phyloP scores from a whole-genome alignment of 2,329 filamentous ascomycete species.

The Phialemoniopsis sp. region DNA sequence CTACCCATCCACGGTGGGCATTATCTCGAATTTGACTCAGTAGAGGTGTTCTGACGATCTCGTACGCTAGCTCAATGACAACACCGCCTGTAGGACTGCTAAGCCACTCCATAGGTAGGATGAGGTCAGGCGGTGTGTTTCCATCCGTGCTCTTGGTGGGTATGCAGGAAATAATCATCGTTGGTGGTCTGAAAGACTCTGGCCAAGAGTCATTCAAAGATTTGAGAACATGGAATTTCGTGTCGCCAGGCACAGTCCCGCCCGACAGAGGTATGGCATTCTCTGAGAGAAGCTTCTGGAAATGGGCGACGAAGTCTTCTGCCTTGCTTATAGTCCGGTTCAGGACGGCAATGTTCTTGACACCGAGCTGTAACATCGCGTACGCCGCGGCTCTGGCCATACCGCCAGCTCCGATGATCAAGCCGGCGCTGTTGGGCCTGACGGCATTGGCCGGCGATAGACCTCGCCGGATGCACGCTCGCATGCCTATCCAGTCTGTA shows the following conservation, averaged over 20 bases:
- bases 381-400: conserved; percentile 79
- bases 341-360: conserved; percentile 70
- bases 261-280: conserved; percentile 23
- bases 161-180: conserved; percentile 73
- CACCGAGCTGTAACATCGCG: conserved; percentile 72
- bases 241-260: conserved; percentile 17
- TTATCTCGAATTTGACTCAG: conserved; percentile 61
- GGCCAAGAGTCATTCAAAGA: conserved; percentile 63
- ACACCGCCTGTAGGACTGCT: conserved; percentile 71
- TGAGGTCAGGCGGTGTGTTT: conserved; percentile 64
- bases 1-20: conserved; percentile 63
- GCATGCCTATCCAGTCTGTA: conserved; percentile 77
- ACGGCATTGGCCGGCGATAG: conserved; percentile 69
- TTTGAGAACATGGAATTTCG: conserved; percentile 54
- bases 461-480: conserved; percentile 67
- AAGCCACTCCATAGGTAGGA: conserved; percentile 66
- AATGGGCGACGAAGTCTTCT: conserved; percentile 63
- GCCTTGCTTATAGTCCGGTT: conserved; percentile 69
- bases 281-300: conserved; percentile 50
- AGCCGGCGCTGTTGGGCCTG: conserved; percentile 46
- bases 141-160: conserved; percentile 65
- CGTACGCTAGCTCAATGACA: conserved; percentile 71
- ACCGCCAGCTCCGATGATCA: conserved; percentile 64
- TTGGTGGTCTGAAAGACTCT: conserved; percentile 56
- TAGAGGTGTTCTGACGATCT: conserved; percentile 67